Base-by-base conservation (phyloP, 148 eudicot species). In the Simmondsia chinensis region DNA sequence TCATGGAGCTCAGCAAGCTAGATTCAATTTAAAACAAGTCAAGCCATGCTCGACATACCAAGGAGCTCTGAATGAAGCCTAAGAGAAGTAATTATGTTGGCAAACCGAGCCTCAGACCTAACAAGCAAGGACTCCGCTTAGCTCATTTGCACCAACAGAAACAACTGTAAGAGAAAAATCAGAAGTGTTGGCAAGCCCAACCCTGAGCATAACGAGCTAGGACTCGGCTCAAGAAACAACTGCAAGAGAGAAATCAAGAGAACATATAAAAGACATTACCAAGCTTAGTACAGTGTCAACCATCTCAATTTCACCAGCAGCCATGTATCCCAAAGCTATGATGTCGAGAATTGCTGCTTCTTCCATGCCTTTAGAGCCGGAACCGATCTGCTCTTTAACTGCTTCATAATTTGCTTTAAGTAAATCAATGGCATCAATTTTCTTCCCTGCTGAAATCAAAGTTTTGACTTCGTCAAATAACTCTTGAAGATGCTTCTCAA, bases 261-360 rank as follows among this genome's bases (percentile, higher is more conserved):
- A n/a, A n/a, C n/a, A n/a, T n/a, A n/a, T n/a, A n/a, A n/a, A 59
- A 57, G 27, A 57, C 27, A 27, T 63, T 72, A 87, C 96, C 94
- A 29, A 25, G 42, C 68, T 61, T 60, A 87, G 44, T 14, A 80
- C 42, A 20, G 70, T 72, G 20, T 48, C 66, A 47, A 83, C 89
- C 69, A 68, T 74, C 63, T 60, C 63, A 15, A 68, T 28, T 57
- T 83, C 70, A 20, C 94, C 85, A 64, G 74, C 44, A 44, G 76
- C 82, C 60, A 74, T 49, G 57, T 73, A 87, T 10, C 94, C 94
- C 60, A 82, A 54, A 41, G 94, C 75, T 50, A 83, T 58, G 31
- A 83, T 66, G 57, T 87, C 96, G 43, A 87, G 74, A 51, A 67
- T 60, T 35, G 96, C 94, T 39, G 81, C 96, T 44, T 79, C 88